Base-by-base conservation (phyloP, 1,284 basidiomycete species). In the Ceratobasidium sp. region DNA sequence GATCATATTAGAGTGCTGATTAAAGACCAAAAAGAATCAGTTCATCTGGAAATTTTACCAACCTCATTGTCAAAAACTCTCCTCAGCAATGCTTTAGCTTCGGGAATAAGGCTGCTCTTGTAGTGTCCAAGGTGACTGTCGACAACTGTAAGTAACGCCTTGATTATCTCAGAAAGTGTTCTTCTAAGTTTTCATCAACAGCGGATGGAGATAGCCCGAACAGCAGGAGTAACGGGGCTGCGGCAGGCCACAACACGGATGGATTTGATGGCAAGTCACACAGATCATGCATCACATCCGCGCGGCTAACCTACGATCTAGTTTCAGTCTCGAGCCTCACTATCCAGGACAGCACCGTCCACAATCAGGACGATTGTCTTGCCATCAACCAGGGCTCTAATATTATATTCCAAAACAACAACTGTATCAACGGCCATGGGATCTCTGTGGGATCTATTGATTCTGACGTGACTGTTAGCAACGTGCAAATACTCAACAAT, bases 351-450 rank as follows among this genome's bases (percentile, higher is more conserved):
- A 48, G 52, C 23, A 62, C 30, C 18, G 60, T 64, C 36, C 72
- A 71, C 72, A 78, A 80, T 74, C 76, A 77, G 41, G 75, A 77
- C 39, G 74, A 76, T 60, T 76, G 76, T 46, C 57, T 77, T 39
- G 77, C 77, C 26, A 69, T 78, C 45, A 77, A 75, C 50, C 73
- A 75, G 28, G 77, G 76, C 26, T 65, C 70, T 21, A 75, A 75
- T 70, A 73, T 58, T n/a, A 64, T 45, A 36, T 57, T 55, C 53
- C 48, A 55, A 41, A 23, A 53, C n/a, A 62, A 57, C 46, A 28
- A 16, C 26, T 52, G 48, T 30, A 50, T 43, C n/a, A 34, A 23
- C 28, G 70, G 69, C 6, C 73, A 74, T 61, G 73, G 73, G 10
- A 74, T 74, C 43, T 74, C 73, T 23, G 41, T 74, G 32, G 73